These are phyloP conservation scores for Podila minutissima DNA, from an alignment of 192 early-diverging fungal species.

Conservation along the genomic window DNA sequence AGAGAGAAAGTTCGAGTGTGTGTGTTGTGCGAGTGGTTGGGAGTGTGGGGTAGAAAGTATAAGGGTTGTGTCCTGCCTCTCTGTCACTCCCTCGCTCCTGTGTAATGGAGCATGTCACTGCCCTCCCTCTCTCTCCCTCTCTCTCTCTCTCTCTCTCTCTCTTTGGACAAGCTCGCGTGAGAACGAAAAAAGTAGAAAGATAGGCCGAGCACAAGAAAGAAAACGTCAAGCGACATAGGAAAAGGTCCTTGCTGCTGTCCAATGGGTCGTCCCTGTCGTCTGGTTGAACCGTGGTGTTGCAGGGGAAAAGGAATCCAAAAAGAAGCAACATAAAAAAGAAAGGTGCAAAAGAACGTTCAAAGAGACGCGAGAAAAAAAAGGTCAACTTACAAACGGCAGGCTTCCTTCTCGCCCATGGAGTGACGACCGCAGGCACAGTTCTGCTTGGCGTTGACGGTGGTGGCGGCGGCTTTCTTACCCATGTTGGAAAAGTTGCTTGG, in stretches of 20 bases:
- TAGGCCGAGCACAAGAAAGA: too few relatives aligned
- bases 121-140: too few relatives aligned
- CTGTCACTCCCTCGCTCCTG: background rate
- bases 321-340: background rate
- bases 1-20: background rate
- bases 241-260: too few relatives aligned
- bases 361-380: conserved; percentile 10
- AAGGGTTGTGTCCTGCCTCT: background rate
- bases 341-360: background rate
- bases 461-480: conserved; percentile 47
- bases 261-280: too few relatives aligned
- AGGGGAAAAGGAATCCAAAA: background rate
- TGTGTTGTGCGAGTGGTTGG: background rate
- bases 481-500: conserved; percentile 4
- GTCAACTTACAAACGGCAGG: conserved; percentile 49
- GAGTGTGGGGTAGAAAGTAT: background rate
- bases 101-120: background rate
- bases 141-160: too few relatives aligned
- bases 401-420: conserved; percentile 47
- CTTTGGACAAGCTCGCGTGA: too few relatives aligned
- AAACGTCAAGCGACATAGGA: too few relatives aligned
- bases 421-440: conserved; percentile 50
- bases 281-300: too few relatives aligned
- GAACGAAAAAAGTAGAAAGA: too few relatives aligned
- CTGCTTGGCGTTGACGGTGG: conserved; percentile 41